Conservation (phyloP, 2,329 filamentous ascomycete genomes). For the Diplodia intermedia region DNA sequence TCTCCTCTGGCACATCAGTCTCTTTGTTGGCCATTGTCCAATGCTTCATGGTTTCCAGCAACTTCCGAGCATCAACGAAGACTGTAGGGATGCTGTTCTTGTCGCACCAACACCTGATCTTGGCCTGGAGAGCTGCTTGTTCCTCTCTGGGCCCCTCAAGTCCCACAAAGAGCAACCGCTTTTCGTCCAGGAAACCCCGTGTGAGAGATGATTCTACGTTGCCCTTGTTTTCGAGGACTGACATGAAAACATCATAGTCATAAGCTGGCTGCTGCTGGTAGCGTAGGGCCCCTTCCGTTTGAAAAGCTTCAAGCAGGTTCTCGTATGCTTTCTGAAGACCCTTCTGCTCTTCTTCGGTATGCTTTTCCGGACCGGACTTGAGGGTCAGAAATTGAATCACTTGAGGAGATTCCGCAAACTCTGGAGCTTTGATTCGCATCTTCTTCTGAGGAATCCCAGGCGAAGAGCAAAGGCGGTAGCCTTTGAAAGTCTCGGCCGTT, state of each 20-base stretch:
- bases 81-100: neutral
- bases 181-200: neutral
- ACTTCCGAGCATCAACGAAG: neutral
- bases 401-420: neutral
- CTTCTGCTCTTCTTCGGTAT: neutral
- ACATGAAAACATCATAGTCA: neutral
- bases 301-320: neutral
- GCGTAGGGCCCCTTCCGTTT: neutral
- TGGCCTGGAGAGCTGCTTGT: neutral
- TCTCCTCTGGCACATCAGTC: neutral
- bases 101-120: slow-evolving; percentile 4
- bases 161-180: neutral
- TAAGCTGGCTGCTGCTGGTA: neutral
- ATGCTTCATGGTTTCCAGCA: neutral
- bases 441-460: neutral
- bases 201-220: neutral
- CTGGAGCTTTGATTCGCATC: neutral
- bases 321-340: neutral
- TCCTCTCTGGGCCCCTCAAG: neutral
- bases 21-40: neutral
- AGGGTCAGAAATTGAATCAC: neutral
- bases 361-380: neutral
- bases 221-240: neutral
- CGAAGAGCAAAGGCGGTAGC: neutral
- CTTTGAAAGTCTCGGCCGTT: neutral